Evolutionary conservation across 176 grass and related monocot genomes (phyloP).

Genomic region (Guadua angustifolia): DNA sequence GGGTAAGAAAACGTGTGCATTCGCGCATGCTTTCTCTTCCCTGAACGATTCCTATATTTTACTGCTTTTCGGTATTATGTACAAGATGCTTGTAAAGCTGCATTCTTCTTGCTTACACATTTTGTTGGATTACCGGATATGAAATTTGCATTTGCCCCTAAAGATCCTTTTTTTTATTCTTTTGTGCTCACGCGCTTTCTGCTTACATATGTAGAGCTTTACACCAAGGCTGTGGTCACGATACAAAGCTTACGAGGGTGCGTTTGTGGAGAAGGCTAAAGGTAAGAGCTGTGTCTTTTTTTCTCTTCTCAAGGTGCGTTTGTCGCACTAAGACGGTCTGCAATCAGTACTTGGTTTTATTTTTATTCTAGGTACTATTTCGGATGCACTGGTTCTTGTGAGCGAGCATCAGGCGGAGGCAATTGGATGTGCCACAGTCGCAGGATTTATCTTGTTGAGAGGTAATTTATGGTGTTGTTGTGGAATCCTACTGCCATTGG

Average conservation of each 20-base stretch:
- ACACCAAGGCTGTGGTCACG: constrained; percentile 57
- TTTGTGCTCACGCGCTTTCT: constrained; percentile 5
- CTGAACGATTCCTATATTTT: constrained; percentile 1
- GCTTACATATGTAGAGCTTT: constrained; percentile 51
- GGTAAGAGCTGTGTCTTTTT: constrained; percentile 35
- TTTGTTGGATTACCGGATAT: constrained; percentile 18
- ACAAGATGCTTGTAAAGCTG: constrained; percentile 6
- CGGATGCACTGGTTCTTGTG: constrained; percentile 64
- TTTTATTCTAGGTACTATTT: constrained; percentile 50
- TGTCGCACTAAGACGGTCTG: not conserved
- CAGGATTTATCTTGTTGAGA: constrained; percentile 71
- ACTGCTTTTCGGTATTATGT: not conserved
- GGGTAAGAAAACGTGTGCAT: not conserved
- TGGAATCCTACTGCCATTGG: constrained; percentile 17
- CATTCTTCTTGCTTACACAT: not conserved
- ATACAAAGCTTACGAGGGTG: constrained; percentile 71
- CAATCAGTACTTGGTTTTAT: constrained; percentile 29
- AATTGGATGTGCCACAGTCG: constrained; percentile 67
- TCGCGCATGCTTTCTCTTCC: not conserved
- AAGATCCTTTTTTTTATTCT: not conserved
- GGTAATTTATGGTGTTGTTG: constrained; percentile 50
- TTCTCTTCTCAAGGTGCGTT: not conserved
- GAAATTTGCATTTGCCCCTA: constrained; percentile 12
- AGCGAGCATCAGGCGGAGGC: constrained; percentile 69
- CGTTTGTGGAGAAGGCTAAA: constrained; percentile 64